These are phyloP conservation scores for Setomelanomma holmii DNA, from an alignment of 2,329 filamentous ascomycete species.

Conservation along the genomic window DNA sequence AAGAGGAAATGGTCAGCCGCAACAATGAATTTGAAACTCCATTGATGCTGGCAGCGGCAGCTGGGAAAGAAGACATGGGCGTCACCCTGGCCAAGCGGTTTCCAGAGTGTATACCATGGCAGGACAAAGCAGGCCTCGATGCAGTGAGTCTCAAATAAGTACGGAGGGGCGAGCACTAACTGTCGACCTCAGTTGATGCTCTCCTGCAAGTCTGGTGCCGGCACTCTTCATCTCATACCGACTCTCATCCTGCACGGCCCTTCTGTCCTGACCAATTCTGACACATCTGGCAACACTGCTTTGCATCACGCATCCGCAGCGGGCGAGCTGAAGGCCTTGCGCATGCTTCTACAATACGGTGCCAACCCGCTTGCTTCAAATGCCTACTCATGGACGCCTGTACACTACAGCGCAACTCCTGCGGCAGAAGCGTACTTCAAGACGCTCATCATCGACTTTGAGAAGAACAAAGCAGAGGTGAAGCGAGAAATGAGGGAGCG, in stretches of 20 bases:
- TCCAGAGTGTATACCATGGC: constrained; percentile 67
- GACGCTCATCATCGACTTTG: constrained; percentile 74
- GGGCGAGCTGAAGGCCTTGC: constrained; percentile 77
- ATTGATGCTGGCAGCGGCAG: constrained; percentile 76
- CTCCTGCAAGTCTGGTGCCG: constrained; percentile 44
- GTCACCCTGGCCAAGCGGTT: constrained; percentile 72
- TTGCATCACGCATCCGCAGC: constrained; percentile 86
- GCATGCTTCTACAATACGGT: constrained; percentile 79
- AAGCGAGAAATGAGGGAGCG: constrained; percentile 40
- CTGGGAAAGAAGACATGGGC: constrained; percentile 76
- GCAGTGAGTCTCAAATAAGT: constrained; percentile 58
- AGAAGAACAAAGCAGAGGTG: constrained; percentile 63
- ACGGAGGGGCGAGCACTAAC: constrained; percentile 5
- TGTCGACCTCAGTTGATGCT: constrained; percentile 48
- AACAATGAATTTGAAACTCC: constrained; percentile 84
- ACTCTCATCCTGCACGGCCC: constrained; percentile 43
- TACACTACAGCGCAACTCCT: constrained; percentile 82
- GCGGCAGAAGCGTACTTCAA: constrained; percentile 87
- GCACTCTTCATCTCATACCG: constrained; percentile 54
- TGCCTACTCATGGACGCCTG: constrained; percentile 79
- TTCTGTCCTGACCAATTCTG: constrained; percentile 51
- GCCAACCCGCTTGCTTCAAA: constrained; percentile 77
- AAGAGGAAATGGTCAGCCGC: constrained; percentile 73
- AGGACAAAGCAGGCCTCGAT: constrained; percentile 73
- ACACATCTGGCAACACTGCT: constrained; percentile 82